Percentiles rank a stretch among this genome's conserved stretches.
Evolutionary conservation across 306 rosid genomes (phyloP).

Genomic region (Begonia fuchsioides): DNA sequence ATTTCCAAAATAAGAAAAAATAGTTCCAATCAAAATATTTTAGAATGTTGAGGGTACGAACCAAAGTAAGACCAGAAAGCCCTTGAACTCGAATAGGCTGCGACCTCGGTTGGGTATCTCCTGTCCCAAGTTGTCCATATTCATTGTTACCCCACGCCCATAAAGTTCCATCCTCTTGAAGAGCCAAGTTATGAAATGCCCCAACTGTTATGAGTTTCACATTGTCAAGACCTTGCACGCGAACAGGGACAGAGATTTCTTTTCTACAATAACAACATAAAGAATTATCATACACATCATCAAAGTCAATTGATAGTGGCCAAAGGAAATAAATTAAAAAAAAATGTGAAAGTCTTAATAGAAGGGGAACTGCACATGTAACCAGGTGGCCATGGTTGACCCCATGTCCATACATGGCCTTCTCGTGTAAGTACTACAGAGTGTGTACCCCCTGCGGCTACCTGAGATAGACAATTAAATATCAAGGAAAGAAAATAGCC

Average conservation of each 20-base stretch:
- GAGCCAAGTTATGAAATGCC: slow-evolving; percentile 97
- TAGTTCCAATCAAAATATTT: background rate
- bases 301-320: background rate
- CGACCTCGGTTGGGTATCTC: slow-evolving; percentile 99
- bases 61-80: slow-evolving; percentile 79
- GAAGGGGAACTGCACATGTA: slow-evolving; percentile 51
- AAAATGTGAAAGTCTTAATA: slow-evolving; percentile 1
- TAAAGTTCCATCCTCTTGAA: slow-evolving; percentile 80
- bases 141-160: slow-evolving; percentile 99
- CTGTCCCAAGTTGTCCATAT: slow-evolving; percentile 97
- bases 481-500: no score
- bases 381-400: slow-evolving; percentile 99
- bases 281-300: background rate
- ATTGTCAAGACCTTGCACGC: slow-evolving; percentile 91
- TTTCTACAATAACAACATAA: slow-evolving; percentile 28
- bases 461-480: slow-evolving; percentile 27
- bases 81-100: slow-evolving; percentile 91
- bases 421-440: slow-evolving; percentile 91
- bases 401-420: slow-evolving; percentile 99
- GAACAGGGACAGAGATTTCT: slow-evolving; percentile 86
- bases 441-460: slow-evolving; percentile 99
- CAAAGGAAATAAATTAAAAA: no score
- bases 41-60: slow-evolving; percentile 18
- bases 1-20: background rate
- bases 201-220: slow-evolving; percentile 91